A percentile compares a stretch with the other conserved stretches of the same genome.
phyloP scores from a whole-genome alignment of 108 stramenopile species.

The Fragilaria crotonensis region DNA sequence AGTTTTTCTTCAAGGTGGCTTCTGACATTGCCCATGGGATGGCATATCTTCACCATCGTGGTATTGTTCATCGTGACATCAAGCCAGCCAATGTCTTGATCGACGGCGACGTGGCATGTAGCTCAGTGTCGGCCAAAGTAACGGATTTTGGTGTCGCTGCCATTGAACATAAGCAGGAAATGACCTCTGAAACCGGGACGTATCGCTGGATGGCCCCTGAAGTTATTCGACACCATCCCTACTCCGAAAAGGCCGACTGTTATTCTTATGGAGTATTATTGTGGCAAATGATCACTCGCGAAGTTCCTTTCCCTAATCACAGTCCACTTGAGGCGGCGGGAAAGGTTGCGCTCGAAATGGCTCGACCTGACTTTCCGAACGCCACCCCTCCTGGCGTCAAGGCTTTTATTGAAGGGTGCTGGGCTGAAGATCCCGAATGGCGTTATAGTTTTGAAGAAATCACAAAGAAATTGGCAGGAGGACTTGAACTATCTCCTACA shows the following conservation, averaged over 20 bases:
- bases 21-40: conserved; percentile 48
- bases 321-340: conserved; percentile 57
- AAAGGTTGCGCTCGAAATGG: conserved; percentile 41
- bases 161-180: conserved; percentile 16
- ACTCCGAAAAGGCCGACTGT: conserved; percentile 56
- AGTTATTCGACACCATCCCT: conserved; percentile 61
- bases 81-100: conserved; percentile 56
- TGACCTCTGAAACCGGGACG: conserved; percentile 72
- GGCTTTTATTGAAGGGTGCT: conserved; percentile 41
- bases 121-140: conserved; percentile 51
- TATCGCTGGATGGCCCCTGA: conserved; percentile 67
- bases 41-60: conserved; percentile 49
- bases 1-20: conserved; percentile 53
- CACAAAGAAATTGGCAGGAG: conserved; percentile 17
- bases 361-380: conserved; percentile 44
- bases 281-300: conserved; percentile 63
- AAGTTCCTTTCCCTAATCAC: conserved; percentile 48
- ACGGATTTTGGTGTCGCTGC: conserved; percentile 69
- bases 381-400: conserved; percentile 28
- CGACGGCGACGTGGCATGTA: conserved; percentile 35
- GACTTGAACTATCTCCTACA: conserved; percentile 19
- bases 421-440: conserved; percentile 41
- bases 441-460: conserved; percentile 34
- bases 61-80: conserved; percentile 53
- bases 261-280: conserved; percentile 60